Base-by-base conservation (phyloP, 371 early-diverging fungal genomes). In the Mucor piriformis region DNA sequence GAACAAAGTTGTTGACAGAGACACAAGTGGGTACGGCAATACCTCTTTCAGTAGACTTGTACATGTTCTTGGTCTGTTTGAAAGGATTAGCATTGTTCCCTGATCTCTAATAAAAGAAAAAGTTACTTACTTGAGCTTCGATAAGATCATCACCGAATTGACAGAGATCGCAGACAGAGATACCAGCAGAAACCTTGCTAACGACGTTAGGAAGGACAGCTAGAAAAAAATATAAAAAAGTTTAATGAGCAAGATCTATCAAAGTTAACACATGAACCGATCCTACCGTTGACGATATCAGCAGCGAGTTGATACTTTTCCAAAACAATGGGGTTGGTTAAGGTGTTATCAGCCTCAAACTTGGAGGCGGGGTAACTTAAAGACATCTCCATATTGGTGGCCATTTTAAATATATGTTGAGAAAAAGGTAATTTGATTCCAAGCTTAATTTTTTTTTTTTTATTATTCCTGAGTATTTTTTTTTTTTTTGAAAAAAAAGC, bases 21-120 rank as follows among this genome's bases (percentile, higher is more conserved):
- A 95, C 71, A 72, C 87, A 88, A 18, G 95, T 95, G 21, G 96
- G 95, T 54, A 90, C 79, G 35, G 96, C 88, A 57, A 94, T 82
- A 37, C 95, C 96, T 66, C 92, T 89, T 67, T 94, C 94, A 10
- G 87, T 69, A 29, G 53, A 59, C 51, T 74, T 88, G 81, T 84
- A 88, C 46, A 90, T 83, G 38, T 83, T 85, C 46, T 74, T 64
- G 11, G 91, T 85, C 88, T 88, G 75, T 44, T 15, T 50, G 20
- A 18, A 21, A 43, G 16, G 18, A 18, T 52, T 50, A 50, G n/a
- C n/a, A n/a, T 35, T 23, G n/a, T 40, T 25, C 38, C 40, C 11
- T 38, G 47, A 46, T 46, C 47, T 46, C 27, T 23, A 27, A 44
- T 6, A 46, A 18, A 46, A 12, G 11, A 4, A 5, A 18, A 37